phyloP scores from a whole-genome alignment of 371 early-diverging fungal species.

The Mortierella sp. region DNA sequence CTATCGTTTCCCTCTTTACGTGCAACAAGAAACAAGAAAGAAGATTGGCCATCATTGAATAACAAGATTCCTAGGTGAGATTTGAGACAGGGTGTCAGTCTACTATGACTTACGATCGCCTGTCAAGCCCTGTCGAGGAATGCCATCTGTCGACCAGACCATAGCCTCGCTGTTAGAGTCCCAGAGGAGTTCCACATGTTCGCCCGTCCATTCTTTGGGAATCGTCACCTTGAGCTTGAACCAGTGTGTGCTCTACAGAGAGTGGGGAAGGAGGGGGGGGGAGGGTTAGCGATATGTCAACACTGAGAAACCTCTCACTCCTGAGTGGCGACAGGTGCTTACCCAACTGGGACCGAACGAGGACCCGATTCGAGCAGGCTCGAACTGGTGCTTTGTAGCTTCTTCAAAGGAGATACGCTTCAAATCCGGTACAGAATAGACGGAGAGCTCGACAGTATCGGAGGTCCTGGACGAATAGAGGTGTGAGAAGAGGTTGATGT shows the following conservation, averaged over 20 bases:
- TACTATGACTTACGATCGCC: constrained; percentile 69
- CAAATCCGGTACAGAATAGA: constrained; percentile 84
- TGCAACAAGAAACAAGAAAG: not conserved
- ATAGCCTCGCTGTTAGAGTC: constrained; percentile 90
- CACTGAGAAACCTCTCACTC: no score
- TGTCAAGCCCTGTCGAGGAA: constrained; percentile 90
- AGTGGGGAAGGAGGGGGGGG: no score
- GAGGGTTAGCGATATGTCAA: no score
- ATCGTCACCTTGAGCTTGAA: constrained; percentile 74
- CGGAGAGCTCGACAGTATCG: constrained; percentile 52
- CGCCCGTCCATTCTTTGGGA: constrained; percentile 71
- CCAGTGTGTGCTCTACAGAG: constrained; percentile 90
- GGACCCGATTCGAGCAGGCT: constrained; percentile 73
- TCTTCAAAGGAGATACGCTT: constrained; percentile 87
- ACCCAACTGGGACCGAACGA: constrained; percentile 91
- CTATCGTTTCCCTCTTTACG: constrained; percentile 64
- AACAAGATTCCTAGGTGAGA: not conserved
- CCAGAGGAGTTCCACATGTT: constrained; percentile 81
- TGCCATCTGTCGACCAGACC: constrained; percentile 87
- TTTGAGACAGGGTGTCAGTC: not conserved
- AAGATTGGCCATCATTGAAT: not conserved
- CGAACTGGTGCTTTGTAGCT: constrained; percentile 78
- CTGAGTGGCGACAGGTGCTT: constrained; percentile 29
- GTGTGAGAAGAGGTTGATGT: constrained; percentile 38
- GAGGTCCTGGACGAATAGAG: constrained; percentile 27